A percentile compares a stretch with the other conserved stretches of the same genome.
phyloP scores from a whole-genome alignment of 1,284 basidiomycete genomes.

The Pterulicium gracile region DNA sequence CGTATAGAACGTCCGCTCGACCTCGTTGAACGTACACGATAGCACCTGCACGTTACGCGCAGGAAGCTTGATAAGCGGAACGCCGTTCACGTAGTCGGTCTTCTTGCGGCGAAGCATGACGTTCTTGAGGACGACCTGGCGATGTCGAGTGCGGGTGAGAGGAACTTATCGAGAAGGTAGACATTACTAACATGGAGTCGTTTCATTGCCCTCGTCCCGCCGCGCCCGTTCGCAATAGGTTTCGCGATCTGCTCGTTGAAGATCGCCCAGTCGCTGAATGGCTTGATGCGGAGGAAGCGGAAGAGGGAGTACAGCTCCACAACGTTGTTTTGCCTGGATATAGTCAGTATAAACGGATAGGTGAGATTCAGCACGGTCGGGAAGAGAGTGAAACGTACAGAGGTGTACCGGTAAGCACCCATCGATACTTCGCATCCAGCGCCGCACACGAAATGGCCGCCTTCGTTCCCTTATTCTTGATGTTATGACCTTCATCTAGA shows the following conservation, averaged over 20 bases:
- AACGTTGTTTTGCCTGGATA: slow-evolving; percentile 1
- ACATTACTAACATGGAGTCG: neutral
- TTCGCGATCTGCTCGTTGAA: slow-evolving; percentile 2
- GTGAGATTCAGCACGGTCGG: neutral
- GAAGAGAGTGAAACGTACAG: slow-evolving; percentile 1
- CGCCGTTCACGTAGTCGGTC: slow-evolving; percentile 74
- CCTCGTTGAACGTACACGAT: slow-evolving; percentile 57
- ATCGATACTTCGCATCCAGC: neutral
- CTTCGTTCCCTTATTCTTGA: neutral
- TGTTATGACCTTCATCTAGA: slow-evolving; percentile 2
- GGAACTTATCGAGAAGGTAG: neutral
- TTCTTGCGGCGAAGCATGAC: slow-evolving; percentile 92
- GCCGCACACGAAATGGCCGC: neutral
- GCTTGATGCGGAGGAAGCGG: neutral
- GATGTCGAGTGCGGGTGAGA: slow-evolving; percentile 5
- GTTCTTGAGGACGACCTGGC: slow-evolving; percentile 71
- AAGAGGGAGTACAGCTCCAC: neutral
- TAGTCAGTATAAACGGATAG: no score
- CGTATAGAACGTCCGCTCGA: slow-evolving; percentile 79
- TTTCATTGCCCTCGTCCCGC: neutral
- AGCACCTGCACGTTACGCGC: slow-evolving; percentile 65
- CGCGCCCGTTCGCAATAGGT: neutral
- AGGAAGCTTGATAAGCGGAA: slow-evolving; percentile 80
- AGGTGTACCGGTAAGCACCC: neutral
- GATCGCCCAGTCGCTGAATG: neutral